Conservation (phyloP, 768 basidiomycete species). For the Tulasnella calospora region DNA sequence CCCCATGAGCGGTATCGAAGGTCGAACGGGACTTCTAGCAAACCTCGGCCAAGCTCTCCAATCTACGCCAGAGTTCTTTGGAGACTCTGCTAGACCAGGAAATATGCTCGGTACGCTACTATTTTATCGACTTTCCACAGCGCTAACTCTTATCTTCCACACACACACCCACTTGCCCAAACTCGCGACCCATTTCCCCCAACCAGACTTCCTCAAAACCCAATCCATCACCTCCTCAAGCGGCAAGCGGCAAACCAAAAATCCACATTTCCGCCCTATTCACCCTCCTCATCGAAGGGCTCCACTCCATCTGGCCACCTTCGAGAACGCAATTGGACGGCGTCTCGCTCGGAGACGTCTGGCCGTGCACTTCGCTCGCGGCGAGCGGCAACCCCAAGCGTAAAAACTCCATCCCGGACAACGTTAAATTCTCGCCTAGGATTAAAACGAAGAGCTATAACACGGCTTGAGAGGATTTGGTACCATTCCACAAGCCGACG, state of each 20-base stretch:
- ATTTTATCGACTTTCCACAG: neutral
- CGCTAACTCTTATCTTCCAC: neutral
- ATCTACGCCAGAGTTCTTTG: conserved; percentile 64
- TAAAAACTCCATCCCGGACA: conserved; percentile 23
- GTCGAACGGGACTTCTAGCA: conserved; percentile 70
- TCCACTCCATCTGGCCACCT: conserved; percentile 85
- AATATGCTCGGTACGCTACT: conserved; percentile 62
- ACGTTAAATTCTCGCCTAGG: conserved; percentile 29
- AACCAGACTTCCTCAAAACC: conserved; percentile 60
- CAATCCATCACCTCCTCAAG: conserved; percentile 44
- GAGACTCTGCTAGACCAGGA: conserved; percentile 67
- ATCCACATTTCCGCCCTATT: conserved; percentile 76
- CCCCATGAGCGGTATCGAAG: conserved; percentile 86
- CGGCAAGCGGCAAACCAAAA: conserved; percentile 38
- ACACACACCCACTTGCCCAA: too few species aligned
- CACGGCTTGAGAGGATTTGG: conserved; percentile 60
- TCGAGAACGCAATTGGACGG: conserved; percentile 63
- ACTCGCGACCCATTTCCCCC: too few species aligned
- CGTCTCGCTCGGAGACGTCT: conserved; percentile 82
- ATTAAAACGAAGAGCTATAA: conserved; percentile 8
- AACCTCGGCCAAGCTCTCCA: conserved; percentile 69
- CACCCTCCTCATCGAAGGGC: conserved; percentile 72
- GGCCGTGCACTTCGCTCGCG: conserved; percentile 68
- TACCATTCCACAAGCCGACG: conserved; percentile 94
- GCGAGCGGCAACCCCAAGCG: conserved; percentile 22